A percentile compares a stretch with the other conserved stretches of the same genome.
These are phyloP conservation scores for Hypomontagnella monticulosa DNA, from an alignment of 495 filamentous ascomycete species.

Conservation along the genomic window DNA sequence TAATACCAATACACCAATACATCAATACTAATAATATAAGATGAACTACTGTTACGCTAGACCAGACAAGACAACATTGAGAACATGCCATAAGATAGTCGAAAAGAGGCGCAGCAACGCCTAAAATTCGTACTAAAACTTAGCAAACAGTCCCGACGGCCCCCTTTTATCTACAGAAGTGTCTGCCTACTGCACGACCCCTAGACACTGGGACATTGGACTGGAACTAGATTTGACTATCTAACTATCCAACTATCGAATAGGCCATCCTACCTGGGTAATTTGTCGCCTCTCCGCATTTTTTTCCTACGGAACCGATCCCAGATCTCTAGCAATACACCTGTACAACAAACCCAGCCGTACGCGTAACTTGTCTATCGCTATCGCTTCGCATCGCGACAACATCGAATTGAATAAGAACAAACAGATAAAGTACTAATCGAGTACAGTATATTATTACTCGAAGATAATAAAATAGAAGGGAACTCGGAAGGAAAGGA, in stretches of 20 bases:
- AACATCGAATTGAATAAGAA: background rate
- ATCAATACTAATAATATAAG: too few species aligned
- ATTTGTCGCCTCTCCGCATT: too few species aligned
- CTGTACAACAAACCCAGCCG: background rate
- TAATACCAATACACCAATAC: too few species aligned
- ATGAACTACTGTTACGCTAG: too few species aligned
- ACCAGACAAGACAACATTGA: too few species aligned
- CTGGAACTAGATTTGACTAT: too few species aligned
- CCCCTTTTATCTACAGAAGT: slow-evolving; percentile 12
- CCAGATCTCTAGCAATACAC: background rate
- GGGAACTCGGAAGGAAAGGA: background rate
- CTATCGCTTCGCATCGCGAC: slow-evolving; percentile 2
- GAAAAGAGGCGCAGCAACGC: slow-evolving; percentile 10
- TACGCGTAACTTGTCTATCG: background rate
- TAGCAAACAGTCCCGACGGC: background rate
- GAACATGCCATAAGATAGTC: background rate
- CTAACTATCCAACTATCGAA: too few species aligned
- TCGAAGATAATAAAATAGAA: background rate
- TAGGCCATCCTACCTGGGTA: too few species aligned
- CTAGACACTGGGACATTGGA: background rate
- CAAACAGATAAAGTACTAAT: too few species aligned
- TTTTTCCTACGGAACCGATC: too few species aligned
- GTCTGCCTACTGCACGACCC: slow-evolving; percentile 1
- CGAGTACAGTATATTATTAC: background rate
- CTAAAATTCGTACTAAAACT: background rate